These are phyloP conservation scores for Hymenoscyphus fructigenus DNA, from an alignment of 2,329 filamentous ascomycete species.

Conservation along the genomic window DNA sequence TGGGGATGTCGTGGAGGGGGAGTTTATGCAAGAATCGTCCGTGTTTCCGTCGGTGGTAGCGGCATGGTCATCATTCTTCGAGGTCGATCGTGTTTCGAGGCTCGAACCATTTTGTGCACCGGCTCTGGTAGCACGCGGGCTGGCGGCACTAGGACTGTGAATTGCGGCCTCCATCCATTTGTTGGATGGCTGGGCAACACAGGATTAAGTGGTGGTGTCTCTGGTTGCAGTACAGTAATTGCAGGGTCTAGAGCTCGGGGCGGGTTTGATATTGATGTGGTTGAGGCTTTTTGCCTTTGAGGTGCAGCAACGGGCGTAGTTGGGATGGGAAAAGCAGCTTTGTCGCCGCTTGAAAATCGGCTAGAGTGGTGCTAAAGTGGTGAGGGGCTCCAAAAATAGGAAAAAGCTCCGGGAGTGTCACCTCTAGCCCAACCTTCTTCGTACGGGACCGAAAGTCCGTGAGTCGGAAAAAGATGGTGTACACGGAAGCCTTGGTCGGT, in stretches of 20 bases:
- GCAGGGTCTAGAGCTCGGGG: conserved; percentile 5
- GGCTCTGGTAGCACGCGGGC: background rate
- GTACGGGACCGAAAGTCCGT: background rate
- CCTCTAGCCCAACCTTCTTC: background rate
- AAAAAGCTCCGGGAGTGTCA: background rate
- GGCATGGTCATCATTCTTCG: background rate
- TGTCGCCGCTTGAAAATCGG: conserved; percentile 1
- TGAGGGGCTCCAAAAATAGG: background rate
- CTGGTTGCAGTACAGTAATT: background rate
- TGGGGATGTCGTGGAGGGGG: conserved; percentile 34
- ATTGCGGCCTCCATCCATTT: conserved; percentile 34
- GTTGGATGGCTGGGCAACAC: conserved; percentile 22
- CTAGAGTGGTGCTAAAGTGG: background rate
- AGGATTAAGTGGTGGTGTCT: background rate
- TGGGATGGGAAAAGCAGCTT: background rate
- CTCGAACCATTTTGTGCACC: background rate
- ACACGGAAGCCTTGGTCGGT: background rate
- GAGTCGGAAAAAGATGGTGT: background rate
- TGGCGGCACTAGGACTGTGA: conserved; percentile 5
- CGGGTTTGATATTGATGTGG: conserved; percentile 24
- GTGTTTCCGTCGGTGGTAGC: conserved; percentile 8
- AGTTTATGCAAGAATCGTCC: conserved; percentile 17
- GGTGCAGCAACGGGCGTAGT: background rate
- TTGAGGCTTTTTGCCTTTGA: conserved; percentile 4
- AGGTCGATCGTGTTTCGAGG: background rate